Base-by-base conservation (phyloP, 495 filamentous ascomycete species). In the Aspergillus kassunensis region DNA sequence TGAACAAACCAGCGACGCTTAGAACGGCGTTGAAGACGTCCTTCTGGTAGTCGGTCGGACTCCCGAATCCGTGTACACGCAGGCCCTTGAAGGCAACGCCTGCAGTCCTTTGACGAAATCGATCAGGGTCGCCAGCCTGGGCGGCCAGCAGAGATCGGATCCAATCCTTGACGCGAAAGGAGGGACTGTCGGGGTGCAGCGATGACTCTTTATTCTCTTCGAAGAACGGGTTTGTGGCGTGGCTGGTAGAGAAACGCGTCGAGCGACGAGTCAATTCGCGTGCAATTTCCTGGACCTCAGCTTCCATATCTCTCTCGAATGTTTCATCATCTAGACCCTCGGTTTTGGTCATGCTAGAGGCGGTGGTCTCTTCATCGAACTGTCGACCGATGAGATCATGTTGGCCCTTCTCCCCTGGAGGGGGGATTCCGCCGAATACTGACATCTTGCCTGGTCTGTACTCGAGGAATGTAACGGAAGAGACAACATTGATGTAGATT, bases 1-100 rank as follows among this genome's bases (percentile, higher is more conserved):
- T 73, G 20, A 75, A 60, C 8, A 81, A 44, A 6, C 76, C 74
- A 16, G 71, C 72, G 10, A 71, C 57, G 53, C 84, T 77, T 33
- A 89, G 67, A 61, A 82, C 76, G 21, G 83, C 69, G 64, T 89
- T 91, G 56, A 77, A 70, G 43, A 89, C 82, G 66, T 87, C 83
- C 72, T 91, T 91, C 64, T 92, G 88, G 61, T 88, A 92, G 66
- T 91, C 88, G 2, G 87, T 88, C 3, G 85, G 71, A 35, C 77
- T 80, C 19, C 88, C 88, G 61, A 83, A 91, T 25, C 89, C 89
- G 66, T 89, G 83, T 16, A 89, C 84, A 51, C 79, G 87, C 49
- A 92, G 70, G 56, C 88, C 80, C 57, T 77, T 80, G 59, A 75
- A 79, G 2, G 70, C 56, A 6, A 80, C 57, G 27, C 77, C 77